Conservation (phyloP, 2,329 filamentous ascomycete genomes). For the Alternaria dauci region DNA sequence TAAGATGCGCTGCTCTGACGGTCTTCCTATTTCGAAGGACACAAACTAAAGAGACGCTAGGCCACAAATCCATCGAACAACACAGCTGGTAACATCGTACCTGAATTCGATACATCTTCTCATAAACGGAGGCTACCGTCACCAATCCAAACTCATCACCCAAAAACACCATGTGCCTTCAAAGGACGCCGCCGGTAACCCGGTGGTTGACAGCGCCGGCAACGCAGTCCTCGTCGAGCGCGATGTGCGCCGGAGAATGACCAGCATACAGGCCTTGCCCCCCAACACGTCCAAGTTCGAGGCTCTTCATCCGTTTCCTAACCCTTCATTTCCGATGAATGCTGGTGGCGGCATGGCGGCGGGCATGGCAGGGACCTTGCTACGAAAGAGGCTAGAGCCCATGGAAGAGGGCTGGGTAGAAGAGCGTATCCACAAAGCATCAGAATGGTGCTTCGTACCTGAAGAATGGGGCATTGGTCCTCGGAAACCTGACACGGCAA, state of each 20-base stretch:
- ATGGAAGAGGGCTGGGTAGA: slow-evolving; percentile 43
- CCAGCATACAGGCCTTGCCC: slow-evolving; percentile 12
- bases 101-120: slow-evolving; percentile 29
- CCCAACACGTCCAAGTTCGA: slow-evolving; percentile 24
- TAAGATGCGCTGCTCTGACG: background rate
- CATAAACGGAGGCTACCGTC: slow-evolving; percentile 32
- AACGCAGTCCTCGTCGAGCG: slow-evolving; percentile 16
- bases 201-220: slow-evolving; percentile 14
- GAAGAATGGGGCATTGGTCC: slow-evolving; percentile 41
- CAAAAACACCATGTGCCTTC: slow-evolving; percentile 20
- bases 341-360: slow-evolving; percentile 21
- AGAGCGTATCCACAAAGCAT: slow-evolving; percentile 37
- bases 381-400: slow-evolving; percentile 39
- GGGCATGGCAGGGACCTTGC: slow-evolving; percentile 31
- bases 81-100: slow-evolving; percentile 24
- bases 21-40: background rate
- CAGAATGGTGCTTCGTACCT: slow-evolving; percentile 42
- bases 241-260: slow-evolving; percentile 15
- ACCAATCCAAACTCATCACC: slow-evolving; percentile 10
- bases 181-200: slow-evolving; percentile 28
- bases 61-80: slow-evolving; percentile 34
- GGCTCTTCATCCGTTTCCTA: slow-evolving; percentile 37
- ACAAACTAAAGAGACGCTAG: slow-evolving; percentile 6
- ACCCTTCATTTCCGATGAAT: slow-evolving; percentile 32
- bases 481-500: slow-evolving; percentile 12